These are phyloP conservation scores for Trichosphaerium sp. DNA, from an alignment of 78 protist genomes.

Conservation along the genomic window DNA sequence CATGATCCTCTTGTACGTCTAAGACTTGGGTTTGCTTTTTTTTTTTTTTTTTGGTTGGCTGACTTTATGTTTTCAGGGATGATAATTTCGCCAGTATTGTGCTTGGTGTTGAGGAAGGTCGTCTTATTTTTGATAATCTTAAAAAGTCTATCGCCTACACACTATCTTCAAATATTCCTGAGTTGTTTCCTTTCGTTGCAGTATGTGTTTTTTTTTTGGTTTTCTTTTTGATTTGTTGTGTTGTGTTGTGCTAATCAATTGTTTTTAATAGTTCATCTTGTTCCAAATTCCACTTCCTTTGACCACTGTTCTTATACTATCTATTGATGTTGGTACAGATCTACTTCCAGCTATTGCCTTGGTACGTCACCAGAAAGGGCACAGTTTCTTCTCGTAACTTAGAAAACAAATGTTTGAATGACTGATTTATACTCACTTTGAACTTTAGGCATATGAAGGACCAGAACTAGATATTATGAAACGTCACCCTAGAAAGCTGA, in stretches of 20 bases:
- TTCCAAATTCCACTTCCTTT: conserved; percentile 75
- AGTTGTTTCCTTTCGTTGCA: too few relatives aligned
- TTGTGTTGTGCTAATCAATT: too few relatives aligned
- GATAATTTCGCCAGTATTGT: conserved; percentile 92
- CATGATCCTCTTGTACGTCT: conserved; percentile 79
- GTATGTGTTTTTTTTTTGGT: too few relatives aligned
- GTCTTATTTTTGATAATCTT: conserved; percentile 52
- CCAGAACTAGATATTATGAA: conserved; percentile 84
- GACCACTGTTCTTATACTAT: conserved; percentile 65
- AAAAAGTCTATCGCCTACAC: conserved; percentile 45
- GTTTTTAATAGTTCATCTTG: too few relatives aligned
- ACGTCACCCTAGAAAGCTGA: conserved; percentile 66
- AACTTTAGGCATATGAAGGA: conserved; percentile 76
- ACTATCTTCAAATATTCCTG: conserved; percentile 61
- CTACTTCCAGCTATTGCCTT: conserved; percentile 51
- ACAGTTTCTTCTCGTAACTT: neutral
- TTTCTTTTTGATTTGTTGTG: too few relatives aligned
- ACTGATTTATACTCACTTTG: conserved; percentile 22
- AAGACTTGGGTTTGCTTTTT: too few relatives aligned
- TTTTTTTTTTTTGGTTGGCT: too few relatives aligned
- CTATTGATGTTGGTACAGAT: conserved; percentile 75
- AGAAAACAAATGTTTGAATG: neutral
- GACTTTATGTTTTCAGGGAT: too few relatives aligned
- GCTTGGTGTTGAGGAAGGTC: conserved; percentile 58
- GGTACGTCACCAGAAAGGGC: conserved; percentile 53